Percentiles rank a stretch among this genome's conserved stretches.
phyloP scores from a whole-genome alignment of 768 basidiomycete genomes.

The Termitomyces sp. region DNA sequence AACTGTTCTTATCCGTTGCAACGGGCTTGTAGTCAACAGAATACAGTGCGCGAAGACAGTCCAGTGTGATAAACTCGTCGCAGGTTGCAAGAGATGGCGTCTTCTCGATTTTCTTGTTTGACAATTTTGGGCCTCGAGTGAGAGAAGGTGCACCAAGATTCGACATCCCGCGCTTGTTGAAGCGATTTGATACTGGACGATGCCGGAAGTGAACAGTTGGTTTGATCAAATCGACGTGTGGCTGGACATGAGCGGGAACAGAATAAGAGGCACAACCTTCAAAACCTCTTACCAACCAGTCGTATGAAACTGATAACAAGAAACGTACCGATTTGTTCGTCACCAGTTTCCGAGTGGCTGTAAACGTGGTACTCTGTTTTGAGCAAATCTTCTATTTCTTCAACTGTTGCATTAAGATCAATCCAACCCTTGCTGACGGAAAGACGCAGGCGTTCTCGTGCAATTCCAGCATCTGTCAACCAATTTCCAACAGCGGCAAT shows the following conservation, averaged over 20 bases:
- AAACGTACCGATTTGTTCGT: conserved; percentile 34
- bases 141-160: conserved; percentile 10
- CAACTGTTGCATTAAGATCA: conserved; percentile 38
- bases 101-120: conserved; percentile 1
- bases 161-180: conserved; percentile 16
- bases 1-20: conserved; percentile 26
- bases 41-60: conserved; percentile 30
- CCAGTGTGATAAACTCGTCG: conserved; percentile 27
- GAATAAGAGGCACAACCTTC: conserved; percentile 40
- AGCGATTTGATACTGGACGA: conserved; percentile 22
- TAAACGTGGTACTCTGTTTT: conserved; percentile 48
- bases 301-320: background rate
- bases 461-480: conserved; percentile 42
- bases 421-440: conserved; percentile 42
- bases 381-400: conserved; percentile 41
- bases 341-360: conserved; percentile 34
- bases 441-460: conserved; percentile 34
- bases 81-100: conserved; percentile 17
- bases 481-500: conserved; percentile 41
- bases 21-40: conserved; percentile 25
- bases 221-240: conserved; percentile 43
- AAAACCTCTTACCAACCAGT: background rate
- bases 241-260: conserved; percentile 36
- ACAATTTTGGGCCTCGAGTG: conserved; percentile 10
- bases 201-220: conserved; percentile 43